These are phyloP conservation scores for Pleurotus eryngii DNA, from an alignment of 768 basidiomycete genomes.

Conservation along the genomic window DNA sequence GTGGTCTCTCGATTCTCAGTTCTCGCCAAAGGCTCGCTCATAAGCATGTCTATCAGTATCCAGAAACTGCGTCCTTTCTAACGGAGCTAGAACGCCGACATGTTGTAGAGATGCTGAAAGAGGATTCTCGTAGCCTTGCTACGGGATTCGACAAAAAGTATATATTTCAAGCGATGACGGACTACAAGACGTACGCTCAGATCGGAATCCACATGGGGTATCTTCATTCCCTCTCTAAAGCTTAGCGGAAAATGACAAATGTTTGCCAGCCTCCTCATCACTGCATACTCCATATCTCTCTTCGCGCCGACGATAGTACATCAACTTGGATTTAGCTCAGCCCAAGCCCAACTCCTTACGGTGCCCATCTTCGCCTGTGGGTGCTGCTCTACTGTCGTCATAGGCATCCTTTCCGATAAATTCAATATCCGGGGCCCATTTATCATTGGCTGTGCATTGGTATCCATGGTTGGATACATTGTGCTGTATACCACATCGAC, in stretches of 20 bases:
- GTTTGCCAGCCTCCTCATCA: slow-evolving; percentile 32
- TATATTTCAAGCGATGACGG: slow-evolving; percentile 44
- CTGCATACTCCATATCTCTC: slow-evolving; percentile 41
- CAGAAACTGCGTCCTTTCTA: slow-evolving; percentile 56
- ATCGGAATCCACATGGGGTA: slow-evolving; percentile 41
- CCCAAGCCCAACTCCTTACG: slow-evolving; percentile 47
- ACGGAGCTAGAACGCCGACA: slow-evolving; percentile 37
- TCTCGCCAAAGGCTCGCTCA: not conserved
- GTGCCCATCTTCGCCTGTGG: slow-evolving; percentile 48
- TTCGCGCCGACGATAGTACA: slow-evolving; percentile 51
- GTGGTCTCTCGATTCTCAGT: slow-evolving; percentile 15
- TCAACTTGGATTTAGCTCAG: slow-evolving; percentile 45
- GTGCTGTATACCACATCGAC: slow-evolving; percentile 35
- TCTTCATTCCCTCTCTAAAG: not conserved
- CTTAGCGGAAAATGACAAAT: not conserved
- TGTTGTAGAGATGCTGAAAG: slow-evolving; percentile 38
- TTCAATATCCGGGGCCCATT: slow-evolving; percentile 45
- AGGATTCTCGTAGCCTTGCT: slow-evolving; percentile 41
- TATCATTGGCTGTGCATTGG: slow-evolving; percentile 35
- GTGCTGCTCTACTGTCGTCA: slow-evolving; percentile 38
- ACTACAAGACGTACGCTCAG: slow-evolving; percentile 42
- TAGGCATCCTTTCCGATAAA: slow-evolving; percentile 41
- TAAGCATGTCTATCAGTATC: slow-evolving; percentile 34
- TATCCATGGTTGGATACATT: slow-evolving; percentile 51
- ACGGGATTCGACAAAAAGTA: slow-evolving; percentile 43